Evolutionary conservation across 2,329 filamentous ascomycete species (phyloP).

Genomic region (Cyphellophora attinorum): DNA sequence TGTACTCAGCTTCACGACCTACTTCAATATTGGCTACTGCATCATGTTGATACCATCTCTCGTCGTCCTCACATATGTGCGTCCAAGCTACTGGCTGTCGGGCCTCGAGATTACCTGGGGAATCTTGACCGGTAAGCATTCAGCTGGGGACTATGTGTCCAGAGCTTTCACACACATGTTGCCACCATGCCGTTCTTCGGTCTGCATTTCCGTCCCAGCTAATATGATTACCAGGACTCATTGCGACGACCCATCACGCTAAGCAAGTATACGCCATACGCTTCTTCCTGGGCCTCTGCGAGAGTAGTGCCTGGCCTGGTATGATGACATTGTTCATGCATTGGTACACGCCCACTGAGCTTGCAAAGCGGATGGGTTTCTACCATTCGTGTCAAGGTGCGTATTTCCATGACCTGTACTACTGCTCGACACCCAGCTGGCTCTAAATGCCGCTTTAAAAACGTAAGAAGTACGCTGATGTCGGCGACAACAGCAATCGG

Average conservation of each 20-base stretch:
- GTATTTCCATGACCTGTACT: too few species aligned
- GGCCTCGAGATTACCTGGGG: conserved; percentile 25
- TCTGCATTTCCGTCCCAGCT: conserved; percentile 19
- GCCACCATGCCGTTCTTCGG: too few species aligned
- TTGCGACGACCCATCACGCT: conserved; percentile 21
- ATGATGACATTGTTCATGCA: conserved; percentile 23
- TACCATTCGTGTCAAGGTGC: conserved; percentile 26
- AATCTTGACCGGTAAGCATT: conserved; percentile 22
- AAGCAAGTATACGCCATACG: conserved; percentile 25
- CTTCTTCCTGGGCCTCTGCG: conserved; percentile 25
- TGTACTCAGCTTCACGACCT: conserved; percentile 30
- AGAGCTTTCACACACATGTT: too few species aligned
- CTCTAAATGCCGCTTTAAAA: too few species aligned
- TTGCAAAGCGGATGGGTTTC: conserved; percentile 27
- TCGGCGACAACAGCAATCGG: too few species aligned
- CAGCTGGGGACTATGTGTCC: conserved; percentile 11
- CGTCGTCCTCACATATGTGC: conserved; percentile 29
- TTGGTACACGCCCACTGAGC: conserved; percentile 33
- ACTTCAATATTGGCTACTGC: conserved; percentile 30
- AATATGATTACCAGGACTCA: conserved; percentile 8
- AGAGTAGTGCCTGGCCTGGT: conserved; percentile 24
- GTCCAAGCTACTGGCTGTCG: conserved; percentile 20
- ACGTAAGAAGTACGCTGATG: too few species aligned
- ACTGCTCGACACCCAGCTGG: too few species aligned
- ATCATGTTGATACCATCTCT: conserved; percentile 31